A percentile compares a stretch with the other conserved stretches of the same genome.
phyloP scores from a whole-genome alignment of 352 stramenopile species.

The Saprolegnia diclina region DNA sequence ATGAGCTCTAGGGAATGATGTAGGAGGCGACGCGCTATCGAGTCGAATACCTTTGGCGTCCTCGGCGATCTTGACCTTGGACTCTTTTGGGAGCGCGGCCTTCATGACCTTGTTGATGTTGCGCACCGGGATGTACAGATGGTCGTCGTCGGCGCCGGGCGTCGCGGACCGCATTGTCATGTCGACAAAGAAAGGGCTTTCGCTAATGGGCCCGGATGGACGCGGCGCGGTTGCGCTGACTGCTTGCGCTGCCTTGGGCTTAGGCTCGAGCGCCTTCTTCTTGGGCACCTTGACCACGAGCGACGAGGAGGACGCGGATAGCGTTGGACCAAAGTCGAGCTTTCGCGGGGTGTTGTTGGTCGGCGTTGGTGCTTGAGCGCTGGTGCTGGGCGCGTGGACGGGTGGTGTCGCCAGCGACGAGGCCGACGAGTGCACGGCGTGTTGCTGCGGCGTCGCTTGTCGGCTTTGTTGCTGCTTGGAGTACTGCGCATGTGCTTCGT shows the following conservation, averaged over 20 bases:
- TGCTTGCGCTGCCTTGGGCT: not conserved
- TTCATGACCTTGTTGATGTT: slow-evolving; percentile 73
- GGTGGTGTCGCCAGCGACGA: not conserved
- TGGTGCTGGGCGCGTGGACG: not conserved
- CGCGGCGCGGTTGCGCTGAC: not conserved
- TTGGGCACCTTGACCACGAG: slow-evolving; percentile 11
- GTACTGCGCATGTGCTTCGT: slow-evolving; percentile 12
- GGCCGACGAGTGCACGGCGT: not conserved
- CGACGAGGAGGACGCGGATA: not conserved
- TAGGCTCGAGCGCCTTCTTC: not conserved
- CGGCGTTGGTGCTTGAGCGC: not conserved
- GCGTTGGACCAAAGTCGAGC: not conserved
- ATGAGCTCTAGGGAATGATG: slow-evolving; percentile 48
- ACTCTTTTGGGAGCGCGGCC: slow-evolving; percentile 34
- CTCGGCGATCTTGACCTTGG: slow-evolving; percentile 66
- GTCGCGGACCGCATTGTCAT: slow-evolving; percentile 35
- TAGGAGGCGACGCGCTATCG: not conserved
- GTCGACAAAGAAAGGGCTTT: slow-evolving; percentile 32
- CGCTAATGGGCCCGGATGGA: not conserved
- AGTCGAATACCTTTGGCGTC: slow-evolving; percentile 36
- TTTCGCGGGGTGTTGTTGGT: not conserved
- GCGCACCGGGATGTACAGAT: slow-evolving; percentile 69
- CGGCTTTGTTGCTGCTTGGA: slow-evolving; percentile 12
- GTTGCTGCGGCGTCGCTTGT: not conserved
- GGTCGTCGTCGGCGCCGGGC: slow-evolving; percentile 52